Base-by-base conservation (phyloP, 108 stramenopile species). In the Chaetoceros muelleri region DNA sequence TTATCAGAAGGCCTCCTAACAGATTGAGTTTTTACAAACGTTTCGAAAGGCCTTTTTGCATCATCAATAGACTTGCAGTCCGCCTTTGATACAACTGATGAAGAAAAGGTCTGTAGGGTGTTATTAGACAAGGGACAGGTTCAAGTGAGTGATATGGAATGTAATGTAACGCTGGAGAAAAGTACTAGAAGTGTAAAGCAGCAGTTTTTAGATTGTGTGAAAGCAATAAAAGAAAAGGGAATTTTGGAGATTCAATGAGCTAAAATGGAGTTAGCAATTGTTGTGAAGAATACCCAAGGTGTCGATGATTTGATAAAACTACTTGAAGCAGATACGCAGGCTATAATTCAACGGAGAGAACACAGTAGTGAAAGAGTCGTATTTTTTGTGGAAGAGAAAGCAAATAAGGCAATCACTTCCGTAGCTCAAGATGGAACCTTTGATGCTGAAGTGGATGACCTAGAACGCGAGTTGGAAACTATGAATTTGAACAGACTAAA, bases 1-100 rank as follows among this genome's bases (percentile, higher is more conserved):
- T 48, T 99, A 24, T 86, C 85, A 30, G 97, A 98, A 76, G 97
- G 97, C n/a, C 84, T 99, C 24, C 99, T 98, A 71, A 95, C 95
- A 28, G 89, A 88, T 34, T 74, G 78, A 3, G 78, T 99, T 46
- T 99, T 99, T 67, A 76, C 85, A 31, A 99, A 98, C 60, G 96
- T 98, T 7, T 80, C 80, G 63, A 97, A 96, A 64, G 98, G 98
- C 5, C 69, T 96, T 60, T 90, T 96, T 53, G 87, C 96, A 46
- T 93, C 85, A 40, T 76, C 75, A 3, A 75, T 80, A 54, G 85
- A 94, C 26, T 61, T 99, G 55, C 44, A 71, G 54, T 75, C 90
- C 64, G 81, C 78, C 28, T 96, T 99, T 74, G 95, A 84, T 0
- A 95, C 90, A 8, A 65, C 63, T 5, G 75, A 93, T 29, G 79